These are phyloP conservation scores for Austropuccinia psidii DNA, from an alignment of 1,284 basidiomycete genomes.

Conservation along the genomic window DNA sequence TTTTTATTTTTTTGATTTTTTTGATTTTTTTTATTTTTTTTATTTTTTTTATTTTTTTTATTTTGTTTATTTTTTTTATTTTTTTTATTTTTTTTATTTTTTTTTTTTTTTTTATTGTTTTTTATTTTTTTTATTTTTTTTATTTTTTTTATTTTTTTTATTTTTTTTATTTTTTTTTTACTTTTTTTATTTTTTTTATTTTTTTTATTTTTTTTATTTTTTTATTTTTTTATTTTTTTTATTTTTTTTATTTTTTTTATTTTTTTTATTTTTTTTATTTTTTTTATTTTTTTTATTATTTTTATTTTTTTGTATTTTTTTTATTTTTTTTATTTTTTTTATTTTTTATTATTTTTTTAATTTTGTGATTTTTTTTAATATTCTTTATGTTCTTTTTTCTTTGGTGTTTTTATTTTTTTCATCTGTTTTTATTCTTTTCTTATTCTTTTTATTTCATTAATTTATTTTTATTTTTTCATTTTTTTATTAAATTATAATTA, in stretches of 20 bases:
- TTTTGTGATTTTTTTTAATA: neutral
- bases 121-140: neutral
- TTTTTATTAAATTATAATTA: no score
- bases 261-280: neutral
- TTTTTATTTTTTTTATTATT: neutral
- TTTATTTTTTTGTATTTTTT: neutral
- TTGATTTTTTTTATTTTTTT: neutral
- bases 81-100: neutral
- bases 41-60: neutral
- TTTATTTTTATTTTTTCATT: no score
- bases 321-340: neutral
- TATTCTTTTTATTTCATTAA: neutral
- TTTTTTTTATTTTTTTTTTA: neutral
- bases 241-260: neutral
- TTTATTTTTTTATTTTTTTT: neutral
- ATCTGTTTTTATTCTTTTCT: neutral
- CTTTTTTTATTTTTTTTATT: neutral
- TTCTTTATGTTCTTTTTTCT: neutral
- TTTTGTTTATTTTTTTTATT: neutral
- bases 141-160: neutral
- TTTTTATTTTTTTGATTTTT: constrained; percentile 5
- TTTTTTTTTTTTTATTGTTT: constrained; percentile 1
- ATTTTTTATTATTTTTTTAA: neutral
- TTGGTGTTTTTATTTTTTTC: neutral
- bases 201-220: neutral